phyloP scores from a whole-genome alignment of 192 early-diverging fungal genomes.

The Linnemannia hyalina region DNA sequence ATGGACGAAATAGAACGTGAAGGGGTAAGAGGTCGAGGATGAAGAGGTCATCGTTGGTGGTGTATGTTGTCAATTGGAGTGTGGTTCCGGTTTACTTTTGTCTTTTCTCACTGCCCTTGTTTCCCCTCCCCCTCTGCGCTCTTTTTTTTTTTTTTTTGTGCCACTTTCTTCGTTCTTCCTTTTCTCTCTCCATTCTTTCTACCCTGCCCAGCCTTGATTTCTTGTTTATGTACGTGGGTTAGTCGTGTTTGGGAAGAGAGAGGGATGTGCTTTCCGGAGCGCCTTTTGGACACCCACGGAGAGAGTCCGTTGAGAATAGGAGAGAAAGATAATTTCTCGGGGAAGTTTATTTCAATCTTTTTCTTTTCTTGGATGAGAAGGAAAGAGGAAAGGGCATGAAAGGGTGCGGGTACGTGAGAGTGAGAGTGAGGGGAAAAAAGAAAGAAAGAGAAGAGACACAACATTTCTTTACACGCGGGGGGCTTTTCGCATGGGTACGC shows the following conservation, averaged over 20 bases:
- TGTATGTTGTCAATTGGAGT: neutral
- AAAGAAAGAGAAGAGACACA: too few species aligned
- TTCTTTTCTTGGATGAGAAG: neutral
- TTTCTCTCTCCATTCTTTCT: neutral
- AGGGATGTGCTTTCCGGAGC: neutral
- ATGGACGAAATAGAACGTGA: neutral
- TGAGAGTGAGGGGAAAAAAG: neutral
- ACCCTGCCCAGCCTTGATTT: neutral
- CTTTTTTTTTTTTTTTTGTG: conserved; percentile 22
- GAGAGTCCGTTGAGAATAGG: neutral
- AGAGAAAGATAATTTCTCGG: conserved; percentile 1
- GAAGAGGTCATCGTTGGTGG: neutral
- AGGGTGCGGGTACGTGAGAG: neutral
- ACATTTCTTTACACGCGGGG: too few species aligned
- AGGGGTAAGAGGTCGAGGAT: neutral
- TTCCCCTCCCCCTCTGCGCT: neutral
- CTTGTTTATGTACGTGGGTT: neutral
- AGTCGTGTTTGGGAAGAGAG: neutral
- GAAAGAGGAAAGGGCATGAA: neutral
- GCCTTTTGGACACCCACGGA: neutral
- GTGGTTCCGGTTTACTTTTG: neutral
- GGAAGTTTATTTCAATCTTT: conserved; percentile 14
- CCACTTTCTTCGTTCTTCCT: neutral
- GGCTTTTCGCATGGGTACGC: too few species aligned
- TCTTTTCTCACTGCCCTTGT: neutral